Base-by-base conservation (phyloP, 148 eudicot genomes). In the Vaccinium corymbosum region DNA sequence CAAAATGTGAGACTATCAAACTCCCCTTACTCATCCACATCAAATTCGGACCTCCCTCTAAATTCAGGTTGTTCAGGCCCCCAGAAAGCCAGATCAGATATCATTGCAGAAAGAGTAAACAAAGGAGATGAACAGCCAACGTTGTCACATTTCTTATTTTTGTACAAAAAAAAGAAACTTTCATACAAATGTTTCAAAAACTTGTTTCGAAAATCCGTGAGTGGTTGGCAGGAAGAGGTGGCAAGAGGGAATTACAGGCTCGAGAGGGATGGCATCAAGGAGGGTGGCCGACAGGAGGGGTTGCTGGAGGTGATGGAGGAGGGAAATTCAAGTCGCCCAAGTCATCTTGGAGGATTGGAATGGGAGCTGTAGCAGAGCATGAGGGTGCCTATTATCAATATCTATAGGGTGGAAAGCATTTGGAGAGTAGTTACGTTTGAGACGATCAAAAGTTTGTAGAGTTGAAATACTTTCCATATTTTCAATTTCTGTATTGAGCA, bases 31-130 rank as follows among this genome's bases (percentile, higher is more conserved):
- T 53, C 48, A 27, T 59, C 59, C n/a, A 53, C 42, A 27, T 48
- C 81, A 79, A 38, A 78, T 46, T 78, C 80, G 29, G 46, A 78
- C 20, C 62, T 76, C 56, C 52, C 35, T 76, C 16, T 10, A 20
- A 46, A 77, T 50, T 77, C 50, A 77, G 20, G 80, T 25, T 77
- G 25, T 22, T 77, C 57, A 77, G 80, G 35, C 59, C 50, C 61
- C 80, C 16, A 27, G 14, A 29, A 78, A 29, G 38, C 42, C 46
- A 52, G 42, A 78, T 46, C n/a, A 78, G 46, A 78, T 8, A 53
- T 22, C 79, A 48, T 50, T 19, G 7, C 29, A 4, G n/a, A 4
- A 50, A 53, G 62, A 78, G 46, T 27, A 17, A 53, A 78, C 38
- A 78, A 53, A 78, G 20, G 53, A 78, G 46, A 79, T 3, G 42